Evolutionary conservation across 1,139 yeast genomes (phyloP).

Genomic region (Blastobotrys aristatus): DNA sequence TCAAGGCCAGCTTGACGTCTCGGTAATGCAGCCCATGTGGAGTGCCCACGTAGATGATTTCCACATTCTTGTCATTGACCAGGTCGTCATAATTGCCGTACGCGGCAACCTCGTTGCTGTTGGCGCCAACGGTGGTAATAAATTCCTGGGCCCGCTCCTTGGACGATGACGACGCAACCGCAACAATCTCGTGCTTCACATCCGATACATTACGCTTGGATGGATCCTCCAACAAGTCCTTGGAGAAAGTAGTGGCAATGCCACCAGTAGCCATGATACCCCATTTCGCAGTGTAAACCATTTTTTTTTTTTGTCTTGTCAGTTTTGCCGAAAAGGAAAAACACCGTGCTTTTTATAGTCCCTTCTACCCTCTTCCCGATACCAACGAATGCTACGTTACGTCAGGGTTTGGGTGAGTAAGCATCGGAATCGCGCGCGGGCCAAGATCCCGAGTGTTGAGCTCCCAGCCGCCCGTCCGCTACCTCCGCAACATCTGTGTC

Average conservation of each 20-base stretch:
- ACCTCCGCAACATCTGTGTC: too few relatives aligned
- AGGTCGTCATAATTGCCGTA: constrained; percentile 38
- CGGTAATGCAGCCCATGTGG: constrained; percentile 55
- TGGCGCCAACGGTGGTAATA: constrained; percentile 18
- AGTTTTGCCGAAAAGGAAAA: background rate
- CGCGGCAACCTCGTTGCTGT: constrained; percentile 19
- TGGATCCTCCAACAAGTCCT: constrained; percentile 30
- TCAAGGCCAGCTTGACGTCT: constrained; percentile 46
- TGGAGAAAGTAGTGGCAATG: constrained; percentile 29
- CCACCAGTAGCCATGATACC: constrained; percentile 31
- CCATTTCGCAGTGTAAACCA: constrained; percentile 25
- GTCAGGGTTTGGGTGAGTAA: too few relatives aligned
- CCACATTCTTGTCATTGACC: constrained; percentile 43
- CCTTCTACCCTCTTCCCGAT: background rate
- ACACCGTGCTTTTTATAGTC: background rate
- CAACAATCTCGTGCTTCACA: constrained; percentile 31
- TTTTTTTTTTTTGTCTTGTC: constrained; percentile 5
- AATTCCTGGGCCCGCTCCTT: constrained; percentile 29
- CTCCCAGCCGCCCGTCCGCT: too few relatives aligned
- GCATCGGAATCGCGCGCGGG: too few relatives aligned
- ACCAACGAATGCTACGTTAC: too few relatives aligned
- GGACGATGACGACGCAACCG: constrained; percentile 33
- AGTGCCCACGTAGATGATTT: constrained; percentile 54
- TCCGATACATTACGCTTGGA: constrained; percentile 28
- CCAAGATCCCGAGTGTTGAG: too few relatives aligned